Evolutionary conservation across 2,329 filamentous ascomycete genomes (phyloP).

Genomic region (Fusarium chaquense): DNA sequence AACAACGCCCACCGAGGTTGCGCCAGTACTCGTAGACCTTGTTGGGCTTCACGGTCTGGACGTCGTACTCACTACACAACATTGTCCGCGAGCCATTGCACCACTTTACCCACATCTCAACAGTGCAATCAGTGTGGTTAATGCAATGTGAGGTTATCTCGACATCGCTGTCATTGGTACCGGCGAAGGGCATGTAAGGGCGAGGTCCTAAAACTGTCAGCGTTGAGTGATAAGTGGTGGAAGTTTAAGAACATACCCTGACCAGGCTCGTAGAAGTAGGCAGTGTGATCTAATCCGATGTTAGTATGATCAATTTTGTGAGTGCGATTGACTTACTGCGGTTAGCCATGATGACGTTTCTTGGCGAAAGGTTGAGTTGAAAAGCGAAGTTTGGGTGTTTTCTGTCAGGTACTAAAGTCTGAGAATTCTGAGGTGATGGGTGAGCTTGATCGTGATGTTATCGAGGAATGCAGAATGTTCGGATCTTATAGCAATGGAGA

Average conservation of each 20-base stretch:
- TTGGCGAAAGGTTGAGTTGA: background rate
- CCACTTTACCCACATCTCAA: background rate
- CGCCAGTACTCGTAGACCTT: background rate
- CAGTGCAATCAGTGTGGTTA: rapidly evolving
- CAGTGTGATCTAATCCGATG: background rate
- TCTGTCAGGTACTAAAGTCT: too few species aligned
- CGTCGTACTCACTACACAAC: background rate
- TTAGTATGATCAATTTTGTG: background rate
- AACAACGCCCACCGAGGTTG: background rate
- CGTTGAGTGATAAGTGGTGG: rapidly evolving
- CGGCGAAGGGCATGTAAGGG: background rate
- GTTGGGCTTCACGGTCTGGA: background rate
- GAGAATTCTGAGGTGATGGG: rapidly evolving
- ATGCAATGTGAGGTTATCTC: background rate
- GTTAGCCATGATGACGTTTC: background rate
- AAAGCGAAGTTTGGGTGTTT: background rate
- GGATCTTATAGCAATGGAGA: background rate
- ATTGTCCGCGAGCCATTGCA: too few species aligned
- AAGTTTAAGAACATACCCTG: background rate
- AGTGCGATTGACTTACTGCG: background rate
- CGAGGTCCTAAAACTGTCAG: background rate
- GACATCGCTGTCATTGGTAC: rapidly evolving
- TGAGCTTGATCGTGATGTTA: background rate
- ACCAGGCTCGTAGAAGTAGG: background rate
- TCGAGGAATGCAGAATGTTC: too few species aligned